Evolutionary conservation across 2,329 filamentous ascomycete species (phyloP).

Genomic region (Botrytis fabae): DNA sequence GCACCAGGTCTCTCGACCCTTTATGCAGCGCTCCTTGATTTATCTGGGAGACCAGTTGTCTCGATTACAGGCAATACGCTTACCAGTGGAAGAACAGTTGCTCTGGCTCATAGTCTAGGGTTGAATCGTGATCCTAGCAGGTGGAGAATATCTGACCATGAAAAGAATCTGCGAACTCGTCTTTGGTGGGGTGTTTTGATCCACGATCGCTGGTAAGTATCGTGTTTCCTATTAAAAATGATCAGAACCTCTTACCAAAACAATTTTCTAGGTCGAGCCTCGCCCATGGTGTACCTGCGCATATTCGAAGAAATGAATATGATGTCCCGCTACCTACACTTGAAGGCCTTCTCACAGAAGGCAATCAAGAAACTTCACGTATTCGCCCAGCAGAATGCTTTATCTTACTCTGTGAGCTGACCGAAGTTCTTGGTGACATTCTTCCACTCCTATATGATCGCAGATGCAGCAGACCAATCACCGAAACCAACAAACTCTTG

Average conservation of each 20-base stretch:
- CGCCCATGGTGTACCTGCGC: constrained; percentile 32
- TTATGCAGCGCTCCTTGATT: constrained; percentile 57
- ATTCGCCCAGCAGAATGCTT: neutral
- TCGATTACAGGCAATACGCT: constrained; percentile 59
- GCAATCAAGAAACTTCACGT: neutral
- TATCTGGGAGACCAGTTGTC: constrained; percentile 60
- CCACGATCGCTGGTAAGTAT: constrained; percentile 54
- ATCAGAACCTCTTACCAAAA: neutral
- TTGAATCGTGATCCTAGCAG: constrained; percentile 53
- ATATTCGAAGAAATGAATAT: constrained; percentile 29
- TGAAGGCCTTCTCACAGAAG: constrained; percentile 23
- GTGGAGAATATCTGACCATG: constrained; percentile 54
- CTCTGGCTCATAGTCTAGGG: constrained; percentile 55
- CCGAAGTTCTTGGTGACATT: constrained; percentile 2
- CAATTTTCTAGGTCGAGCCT: constrained; percentile 31
- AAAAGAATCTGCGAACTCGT: constrained; percentile 53
- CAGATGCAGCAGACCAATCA: neutral
- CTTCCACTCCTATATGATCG: neutral
- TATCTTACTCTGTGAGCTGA: neutral
- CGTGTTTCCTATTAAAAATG: neutral
- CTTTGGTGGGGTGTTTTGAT: constrained; percentile 59
- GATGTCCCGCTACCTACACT: constrained; percentile 31
- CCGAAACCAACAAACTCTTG: neutral
- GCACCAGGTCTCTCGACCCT: constrained; percentile 60
- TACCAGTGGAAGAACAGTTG: constrained; percentile 51